phyloP scores from a whole-genome alignment of 768 basidiomycete genomes.

The Tricholoma flavovirens region DNA sequence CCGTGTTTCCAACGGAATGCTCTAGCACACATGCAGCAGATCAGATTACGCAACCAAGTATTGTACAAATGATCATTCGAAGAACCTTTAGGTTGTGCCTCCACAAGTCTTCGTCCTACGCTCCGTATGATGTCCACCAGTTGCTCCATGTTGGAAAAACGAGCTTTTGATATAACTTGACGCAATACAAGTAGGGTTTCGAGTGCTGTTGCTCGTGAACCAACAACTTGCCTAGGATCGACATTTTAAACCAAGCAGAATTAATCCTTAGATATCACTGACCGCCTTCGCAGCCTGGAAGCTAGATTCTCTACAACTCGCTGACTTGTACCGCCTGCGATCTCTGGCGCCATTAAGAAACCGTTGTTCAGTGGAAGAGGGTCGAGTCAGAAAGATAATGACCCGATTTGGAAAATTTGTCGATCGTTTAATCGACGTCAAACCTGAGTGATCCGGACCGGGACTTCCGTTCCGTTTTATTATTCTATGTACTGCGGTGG shows the following conservation, averaged over 20 bases:
- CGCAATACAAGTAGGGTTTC: slow-evolving; percentile 87
- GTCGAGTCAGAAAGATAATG: slow-evolving; percentile 5
- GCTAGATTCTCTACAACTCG: slow-evolving; percentile 65
- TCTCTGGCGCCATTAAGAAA: slow-evolving; percentile 37
- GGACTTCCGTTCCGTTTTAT: no score
- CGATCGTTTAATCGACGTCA: neutral
- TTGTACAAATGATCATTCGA: slow-evolving; percentile 3
- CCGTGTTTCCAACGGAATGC: slow-evolving; percentile 91
- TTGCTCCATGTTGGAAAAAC: slow-evolving; percentile 83
- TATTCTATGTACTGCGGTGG: no score
- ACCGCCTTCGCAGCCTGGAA: slow-evolving; percentile 68
- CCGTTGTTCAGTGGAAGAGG: neutral
- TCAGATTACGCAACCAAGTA: slow-evolving; percentile 3
- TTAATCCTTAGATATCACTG: slow-evolving; percentile 23
- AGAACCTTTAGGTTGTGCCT: slow-evolving; percentile 93
- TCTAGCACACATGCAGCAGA: slow-evolving; percentile 42
- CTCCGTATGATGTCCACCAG: slow-evolving; percentile 71
- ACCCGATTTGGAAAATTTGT: neutral
- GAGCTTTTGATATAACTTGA: slow-evolving; percentile 83
- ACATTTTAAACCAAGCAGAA: neutral
- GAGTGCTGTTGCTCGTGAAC: slow-evolving; percentile 82
- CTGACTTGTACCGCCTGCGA: slow-evolving; percentile 34
- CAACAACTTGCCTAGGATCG: slow-evolving; percentile 75
- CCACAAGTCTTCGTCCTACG: slow-evolving; percentile 76
- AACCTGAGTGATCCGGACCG: neutral